A percentile compares a stretch with the other conserved stretches of the same genome.
Evolutionary conservation across 192 early-diverging fungal species (phyloP).

Genomic region (Rhizophagus clarus): DNA sequence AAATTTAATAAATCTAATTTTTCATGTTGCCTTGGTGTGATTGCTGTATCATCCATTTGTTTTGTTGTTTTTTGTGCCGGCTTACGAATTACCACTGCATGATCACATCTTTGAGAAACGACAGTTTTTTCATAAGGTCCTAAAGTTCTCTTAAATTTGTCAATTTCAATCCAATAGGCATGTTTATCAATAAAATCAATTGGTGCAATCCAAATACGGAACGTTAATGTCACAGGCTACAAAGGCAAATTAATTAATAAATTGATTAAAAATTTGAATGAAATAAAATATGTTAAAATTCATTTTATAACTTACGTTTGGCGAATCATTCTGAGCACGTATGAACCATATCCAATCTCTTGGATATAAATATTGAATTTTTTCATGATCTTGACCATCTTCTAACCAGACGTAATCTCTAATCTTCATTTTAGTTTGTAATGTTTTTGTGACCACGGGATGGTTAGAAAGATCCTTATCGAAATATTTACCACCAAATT

Average conservation of each 20-base stretch:
- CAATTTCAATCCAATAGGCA: conserved; percentile 6
- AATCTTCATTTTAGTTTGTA: conserved; percentile 11
- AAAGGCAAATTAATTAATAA: not conserved
- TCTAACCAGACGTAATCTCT: not conserved
- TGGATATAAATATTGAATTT: not conserved
- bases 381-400: not conserved
- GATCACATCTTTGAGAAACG: not conserved
- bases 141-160: conserved; percentile 2
- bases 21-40: not conserved
- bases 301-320: not conserved
- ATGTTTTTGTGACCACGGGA: not conserved
- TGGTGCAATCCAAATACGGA: conserved; percentile 6
- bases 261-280: not conserved
- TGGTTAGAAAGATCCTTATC: not conserved
- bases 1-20: not conserved
- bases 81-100: not conserved
- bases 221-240: not conserved
- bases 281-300: not conserved
- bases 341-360: conserved; percentile 12
- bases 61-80: not conserved
- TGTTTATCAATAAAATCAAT: not conserved
- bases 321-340: not conserved
- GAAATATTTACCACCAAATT: conserved; percentile 3
- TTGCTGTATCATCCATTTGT: not conserved
- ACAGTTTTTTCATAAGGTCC: conserved; percentile 11